Base-by-base conservation (phyloP, 108 stramenopile genomes). In the Pseudonitzschia pungens region DNA sequence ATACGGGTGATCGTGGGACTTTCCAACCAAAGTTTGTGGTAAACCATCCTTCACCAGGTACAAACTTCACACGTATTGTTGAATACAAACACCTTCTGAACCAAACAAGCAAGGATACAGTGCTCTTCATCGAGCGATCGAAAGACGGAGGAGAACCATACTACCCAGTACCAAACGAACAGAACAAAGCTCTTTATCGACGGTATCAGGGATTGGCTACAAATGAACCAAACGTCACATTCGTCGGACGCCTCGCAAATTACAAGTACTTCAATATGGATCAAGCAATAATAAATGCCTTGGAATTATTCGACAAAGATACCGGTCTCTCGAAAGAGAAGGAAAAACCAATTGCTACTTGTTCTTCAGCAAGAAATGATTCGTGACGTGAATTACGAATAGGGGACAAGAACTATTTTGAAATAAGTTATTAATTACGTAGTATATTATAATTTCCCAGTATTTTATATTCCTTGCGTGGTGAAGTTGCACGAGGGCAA, bases 261-360 rank as follows among this genome's bases (percentile, higher is more conserved):
- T 94, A 94, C 73, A 94, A 92, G 68, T 94, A 94, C 78, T 94
- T 94, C 71, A 94, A 94, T 75, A 94, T 94, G 93, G 93, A 94
- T 68, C 75, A 90, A 68, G 87, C 89, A 14, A 92, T 94, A 54
- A 53, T 83, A 60, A 94, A 94, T 83, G 91, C 93, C 8, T 75
- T 94, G 58, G 87, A 88, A 65, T 40, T 94, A 27, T 92, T 91
- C 74, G 88, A 89, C 51, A 58, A 75, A 67, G 66, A 67, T 50
- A 67, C 42, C 4, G 60, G 60, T 33, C 33, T 33, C 18, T 21
- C n/a, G 15, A 0, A 33, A 33, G 33, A 62, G 40, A 41, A 62
- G 7, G 36, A 62, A 4, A 33, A 33, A 16, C 12, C 60, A 6
- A 33, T 62, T 28, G 31, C 60, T 62, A 40, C 33, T 11, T 62